Percentiles rank a stretch among this genome's conserved stretches.
Conservation (phyloP, 257 asterid genomes). For the Nicotiana benthamiana region DNA sequence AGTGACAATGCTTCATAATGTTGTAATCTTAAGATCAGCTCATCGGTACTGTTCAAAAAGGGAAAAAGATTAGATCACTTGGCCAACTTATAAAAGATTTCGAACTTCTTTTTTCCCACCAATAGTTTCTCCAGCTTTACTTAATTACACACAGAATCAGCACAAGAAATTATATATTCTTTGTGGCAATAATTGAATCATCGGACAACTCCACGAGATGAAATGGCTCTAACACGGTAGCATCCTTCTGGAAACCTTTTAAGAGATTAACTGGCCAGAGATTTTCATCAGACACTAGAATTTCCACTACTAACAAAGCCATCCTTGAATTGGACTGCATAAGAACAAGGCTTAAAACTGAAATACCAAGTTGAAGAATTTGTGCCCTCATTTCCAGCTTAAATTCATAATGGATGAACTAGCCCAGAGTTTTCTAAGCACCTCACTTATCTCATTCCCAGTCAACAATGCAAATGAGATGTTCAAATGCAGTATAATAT, state of each 20-base stretch:
- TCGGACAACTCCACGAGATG: neutral
- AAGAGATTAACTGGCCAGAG: neutral
- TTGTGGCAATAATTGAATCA: neutral
- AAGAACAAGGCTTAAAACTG: neutral
- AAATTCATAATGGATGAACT: neutral
- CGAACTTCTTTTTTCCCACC: neutral
- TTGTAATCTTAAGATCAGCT: neutral
- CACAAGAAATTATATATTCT: neutral
- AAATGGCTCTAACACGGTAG: neutral
- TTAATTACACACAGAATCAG: neutral
- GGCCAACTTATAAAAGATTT: neutral
- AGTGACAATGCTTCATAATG: neutral
- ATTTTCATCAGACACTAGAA: neutral
- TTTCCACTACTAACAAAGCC: neutral
- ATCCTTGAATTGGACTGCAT: neutral
- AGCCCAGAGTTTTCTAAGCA: neutral
- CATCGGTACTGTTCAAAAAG: neutral
- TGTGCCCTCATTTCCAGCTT: neutral
- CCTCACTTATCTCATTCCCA: neutral
- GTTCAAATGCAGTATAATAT: no score
- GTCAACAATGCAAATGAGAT: neutral
- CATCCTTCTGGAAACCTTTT: neutral
- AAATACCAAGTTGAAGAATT: neutral
- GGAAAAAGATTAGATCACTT: neutral
- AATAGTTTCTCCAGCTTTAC: neutral